Evolutionary conservation across 192 early-diverging fungal genomes (phyloP).

Genomic region (Ambispora gerdemannii): DNA sequence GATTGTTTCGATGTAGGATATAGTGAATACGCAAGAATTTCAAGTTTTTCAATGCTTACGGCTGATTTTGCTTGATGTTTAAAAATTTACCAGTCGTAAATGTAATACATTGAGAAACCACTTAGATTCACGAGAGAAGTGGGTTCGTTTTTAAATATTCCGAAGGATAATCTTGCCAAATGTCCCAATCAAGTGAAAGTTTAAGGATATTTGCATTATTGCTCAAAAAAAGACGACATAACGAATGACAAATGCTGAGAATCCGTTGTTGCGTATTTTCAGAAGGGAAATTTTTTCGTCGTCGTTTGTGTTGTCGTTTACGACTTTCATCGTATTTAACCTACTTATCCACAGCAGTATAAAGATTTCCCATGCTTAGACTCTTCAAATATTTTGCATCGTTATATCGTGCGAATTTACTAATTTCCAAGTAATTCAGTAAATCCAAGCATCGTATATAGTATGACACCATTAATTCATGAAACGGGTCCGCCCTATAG

Average conservation of each 20-base stretch:
- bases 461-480: background rate
- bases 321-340: background rate
- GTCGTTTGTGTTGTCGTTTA: too few species aligned
- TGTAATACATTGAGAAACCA: slow-evolving; percentile 15
- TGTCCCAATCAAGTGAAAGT: slow-evolving; percentile 27
- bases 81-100: slow-evolving; percentile 26
- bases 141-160: background rate
- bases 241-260: background rate
- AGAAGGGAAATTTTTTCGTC: too few species aligned
- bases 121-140: background rate
- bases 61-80: slow-evolving; percentile 18
- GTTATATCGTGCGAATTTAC: background rate
- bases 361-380: slow-evolving; percentile 25
- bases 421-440: background rate
- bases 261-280: background rate
- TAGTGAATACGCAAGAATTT: slow-evolving; percentile 24
- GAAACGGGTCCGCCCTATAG: slow-evolving; percentile 24
- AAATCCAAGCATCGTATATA: slow-evolving; percentile 11
- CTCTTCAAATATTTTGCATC: background rate
- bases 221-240: slow-evolving; percentile 21
- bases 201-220: background rate
- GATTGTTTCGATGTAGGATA: slow-evolving; percentile 13
- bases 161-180: slow-evolving; percentile 13
- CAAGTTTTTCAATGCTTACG: slow-evolving; percentile 18
- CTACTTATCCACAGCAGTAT: slow-evolving; percentile 23